phyloP scores from a whole-genome alignment of 345 rosid species.

The Arabis hirsuta region DNA sequence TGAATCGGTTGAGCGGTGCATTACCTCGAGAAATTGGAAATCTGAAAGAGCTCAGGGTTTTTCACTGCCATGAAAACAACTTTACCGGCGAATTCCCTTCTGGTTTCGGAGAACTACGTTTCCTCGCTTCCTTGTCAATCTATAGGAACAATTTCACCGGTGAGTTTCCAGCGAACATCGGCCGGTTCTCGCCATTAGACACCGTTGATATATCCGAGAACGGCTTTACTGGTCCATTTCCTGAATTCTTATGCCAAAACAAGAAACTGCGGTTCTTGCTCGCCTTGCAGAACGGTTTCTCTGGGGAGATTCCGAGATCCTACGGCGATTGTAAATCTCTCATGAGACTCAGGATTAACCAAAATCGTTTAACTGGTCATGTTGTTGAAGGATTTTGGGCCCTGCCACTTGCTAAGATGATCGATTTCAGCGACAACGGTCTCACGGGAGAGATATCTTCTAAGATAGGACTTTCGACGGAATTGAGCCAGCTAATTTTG shows the following conservation, averaged over 20 bases:
- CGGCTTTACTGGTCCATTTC: slow-evolving; percentile 71
- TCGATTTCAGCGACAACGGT: slow-evolving; percentile 72
- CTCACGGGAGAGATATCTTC: slow-evolving; percentile 68
- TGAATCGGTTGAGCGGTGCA: slow-evolving; percentile 54
- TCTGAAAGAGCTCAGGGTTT: slow-evolving; percentile 59
- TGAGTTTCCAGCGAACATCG: slow-evolving; percentile 62
- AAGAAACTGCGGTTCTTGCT: slow-evolving; percentile 55
- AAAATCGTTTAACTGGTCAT: slow-evolving; percentile 63
- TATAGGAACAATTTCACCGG: slow-evolving; percentile 83
- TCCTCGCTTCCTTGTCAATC: slow-evolving; percentile 62
- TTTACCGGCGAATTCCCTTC: slow-evolving; percentile 71
- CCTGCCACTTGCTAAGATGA: slow-evolving; percentile 57
- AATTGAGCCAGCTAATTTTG: slow-evolving; percentile 58
- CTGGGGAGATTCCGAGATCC: slow-evolving; percentile 68
- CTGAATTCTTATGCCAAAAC: slow-evolving; percentile 65
- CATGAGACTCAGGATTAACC: slow-evolving; percentile 61
- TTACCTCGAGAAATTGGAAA: slow-evolving; percentile 62
- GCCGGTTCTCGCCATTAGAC: slow-evolving; percentile 61
- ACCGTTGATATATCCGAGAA: slow-evolving; percentile 88
- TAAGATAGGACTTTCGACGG: slow-evolving; percentile 52
- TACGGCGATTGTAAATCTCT: slow-evolving; percentile 70
- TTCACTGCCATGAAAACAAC: slow-evolving; percentile 58
- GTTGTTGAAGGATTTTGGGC: slow-evolving; percentile 72
- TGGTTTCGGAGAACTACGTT: slow-evolving; percentile 66
- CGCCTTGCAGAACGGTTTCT: slow-evolving; percentile 64